Evolutionary conservation across 176 grass and related monocot genomes (phyloP).

Genomic region (Juncus inflexus): DNA sequence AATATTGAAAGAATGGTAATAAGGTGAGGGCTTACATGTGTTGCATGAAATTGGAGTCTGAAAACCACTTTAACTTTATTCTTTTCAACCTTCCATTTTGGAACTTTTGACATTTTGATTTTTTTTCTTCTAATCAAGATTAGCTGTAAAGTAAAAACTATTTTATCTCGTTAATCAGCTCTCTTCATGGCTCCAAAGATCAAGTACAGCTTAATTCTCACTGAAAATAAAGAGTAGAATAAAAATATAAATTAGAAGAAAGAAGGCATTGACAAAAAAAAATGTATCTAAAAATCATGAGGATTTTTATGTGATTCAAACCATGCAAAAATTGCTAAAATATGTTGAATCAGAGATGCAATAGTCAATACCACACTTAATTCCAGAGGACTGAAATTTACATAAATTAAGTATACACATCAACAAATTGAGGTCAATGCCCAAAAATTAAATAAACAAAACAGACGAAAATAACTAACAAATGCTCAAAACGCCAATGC

Average conservation of each 20-base stretch:
- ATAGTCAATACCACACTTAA: too few relatives aligned
- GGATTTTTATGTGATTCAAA: too few relatives aligned
- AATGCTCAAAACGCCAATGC: too few relatives aligned
- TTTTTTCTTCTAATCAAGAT: slow-evolving; percentile 29
- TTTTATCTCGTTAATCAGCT: slow-evolving; percentile 28
- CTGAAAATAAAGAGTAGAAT: slow-evolving; percentile 8
- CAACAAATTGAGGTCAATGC: too few relatives aligned
- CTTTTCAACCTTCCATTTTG: slow-evolving; percentile 97
- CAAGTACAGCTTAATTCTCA: slow-evolving; percentile 21
- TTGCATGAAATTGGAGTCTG: slow-evolving; percentile 93
- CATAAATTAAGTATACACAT: too few relatives aligned
- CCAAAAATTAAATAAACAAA: too few relatives aligned
- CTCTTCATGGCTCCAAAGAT: slow-evolving; percentile 20
- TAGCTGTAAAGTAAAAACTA: slow-evolving; percentile 24
- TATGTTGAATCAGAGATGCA: too few relatives aligned
- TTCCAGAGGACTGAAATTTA: too few relatives aligned
- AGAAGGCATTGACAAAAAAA: too few relatives aligned
- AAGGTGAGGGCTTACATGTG: slow-evolving; percentile 64
- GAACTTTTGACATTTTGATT: slow-evolving; percentile 68
- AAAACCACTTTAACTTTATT: slow-evolving; percentile 97
- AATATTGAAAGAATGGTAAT: background rate
- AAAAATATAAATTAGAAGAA: background rate
- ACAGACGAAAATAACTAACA: too few relatives aligned
- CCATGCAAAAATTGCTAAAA: too few relatives aligned
- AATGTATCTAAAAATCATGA: too few relatives aligned